Evolutionary conservation across 495 filamentous ascomycete species (phyloP).

Genomic region (Penicillium odoratum): DNA sequence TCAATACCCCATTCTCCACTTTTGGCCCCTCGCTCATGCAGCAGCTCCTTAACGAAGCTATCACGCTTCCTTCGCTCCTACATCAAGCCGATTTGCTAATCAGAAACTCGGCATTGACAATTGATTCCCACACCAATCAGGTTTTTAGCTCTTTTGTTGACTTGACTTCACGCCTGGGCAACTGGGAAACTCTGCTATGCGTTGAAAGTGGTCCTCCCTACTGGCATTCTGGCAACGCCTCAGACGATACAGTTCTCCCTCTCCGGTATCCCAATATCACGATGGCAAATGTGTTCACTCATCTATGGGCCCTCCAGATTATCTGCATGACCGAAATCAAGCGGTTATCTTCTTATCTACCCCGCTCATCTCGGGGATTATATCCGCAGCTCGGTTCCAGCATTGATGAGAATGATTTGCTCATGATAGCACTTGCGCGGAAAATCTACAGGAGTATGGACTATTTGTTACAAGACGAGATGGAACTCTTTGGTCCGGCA

Average conservation of each 20-base stretch:
- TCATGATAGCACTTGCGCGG: conserved; percentile 3
- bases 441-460: conserved; percentile 38
- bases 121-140: not conserved
- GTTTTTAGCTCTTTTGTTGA: not conserved
- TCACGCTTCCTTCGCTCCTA: conserved; percentile 28
- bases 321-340: conserved; percentile 32
- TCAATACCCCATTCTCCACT: conserved; percentile 27
- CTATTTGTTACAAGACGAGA: conserved; percentile 40
- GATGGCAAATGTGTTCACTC: conserved; percentile 34
- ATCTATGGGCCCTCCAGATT: conserved; percentile 37
- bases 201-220: not conserved
- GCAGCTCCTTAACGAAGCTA: conserved; percentile 26
- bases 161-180: not conserved
- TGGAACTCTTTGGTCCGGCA: conserved; percentile 43
- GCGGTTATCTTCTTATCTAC: conserved; percentile 8
- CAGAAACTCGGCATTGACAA: not conserved
- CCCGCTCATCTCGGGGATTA: not conserved
- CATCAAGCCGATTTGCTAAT: conserved; percentile 18
- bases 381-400: not conserved
- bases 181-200: not conserved
- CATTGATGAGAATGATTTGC: not conserved
- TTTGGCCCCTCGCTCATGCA: conserved; percentile 30
- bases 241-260: conserved; percentile 1
- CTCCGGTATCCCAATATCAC: conserved; percentile 38
- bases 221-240: not conserved